These are phyloP conservation scores for Solanum dulcamara DNA, from an alignment of 257 asterid species.

Conservation along the genomic window DNA sequence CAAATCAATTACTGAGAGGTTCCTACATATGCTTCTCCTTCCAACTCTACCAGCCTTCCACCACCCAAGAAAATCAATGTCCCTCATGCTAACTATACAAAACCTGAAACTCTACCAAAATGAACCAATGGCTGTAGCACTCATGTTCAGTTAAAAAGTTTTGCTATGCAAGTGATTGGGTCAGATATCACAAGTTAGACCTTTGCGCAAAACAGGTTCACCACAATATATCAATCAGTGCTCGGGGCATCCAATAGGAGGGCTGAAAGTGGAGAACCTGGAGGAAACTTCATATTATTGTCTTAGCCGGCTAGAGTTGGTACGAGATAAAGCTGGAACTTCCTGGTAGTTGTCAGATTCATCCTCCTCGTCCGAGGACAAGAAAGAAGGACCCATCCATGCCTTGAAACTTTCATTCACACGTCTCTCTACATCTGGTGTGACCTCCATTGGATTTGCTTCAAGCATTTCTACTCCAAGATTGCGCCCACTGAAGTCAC, in stretches of 20 bases:
- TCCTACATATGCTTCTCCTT: not conserved
- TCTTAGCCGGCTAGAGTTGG: slow-evolving; percentile 49
- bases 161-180: not conserved
- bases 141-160: not conserved
- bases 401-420: slow-evolving; percentile 78
- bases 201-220: not conserved
- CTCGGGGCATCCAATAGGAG: not conserved
- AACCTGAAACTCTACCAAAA: not conserved
- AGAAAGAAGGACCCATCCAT: slow-evolving; percentile 91
- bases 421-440: slow-evolving; percentile 83
- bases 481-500: slow-evolving; percentile 38
- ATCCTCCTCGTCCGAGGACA: slow-evolving; percentile 89
- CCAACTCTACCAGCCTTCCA: not conserved
- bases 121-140: not conserved
- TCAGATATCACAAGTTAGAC: not conserved
- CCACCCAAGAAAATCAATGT: not conserved
- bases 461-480: slow-evolving; percentile 90
- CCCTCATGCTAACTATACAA: not conserved
- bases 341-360: slow-evolving; percentile 66
- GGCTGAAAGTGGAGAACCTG: not conserved
- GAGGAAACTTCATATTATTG: slow-evolving; percentile 14
- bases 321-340: slow-evolving; percentile 23
- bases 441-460: slow-evolving; percentile 51
- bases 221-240: not conserved
- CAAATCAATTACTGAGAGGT: not conserved